Evolutionary conservation across 2,329 filamentous ascomycete species (phyloP).

Genomic region (Calycina herbarum): DNA sequence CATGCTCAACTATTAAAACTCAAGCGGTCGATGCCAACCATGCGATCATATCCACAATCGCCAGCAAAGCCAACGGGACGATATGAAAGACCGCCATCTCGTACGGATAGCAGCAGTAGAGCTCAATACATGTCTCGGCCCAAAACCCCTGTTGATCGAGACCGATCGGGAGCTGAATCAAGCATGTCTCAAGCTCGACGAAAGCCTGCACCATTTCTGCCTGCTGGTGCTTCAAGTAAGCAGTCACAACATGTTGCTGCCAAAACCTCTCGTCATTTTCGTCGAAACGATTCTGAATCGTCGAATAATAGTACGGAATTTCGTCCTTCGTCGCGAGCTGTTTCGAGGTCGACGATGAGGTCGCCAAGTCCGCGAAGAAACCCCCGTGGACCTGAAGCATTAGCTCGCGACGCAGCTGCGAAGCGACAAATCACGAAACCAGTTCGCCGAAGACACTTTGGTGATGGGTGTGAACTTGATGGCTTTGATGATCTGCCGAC

Average conservation of each 20-base stretch:
- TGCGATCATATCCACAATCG: conserved; percentile 50
- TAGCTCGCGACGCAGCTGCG: conserved; percentile 48
- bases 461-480: conserved; percentile 89
- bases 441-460: conserved; percentile 70
- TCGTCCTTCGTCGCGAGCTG: conserved; percentile 56
- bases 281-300: conserved; percentile 81
- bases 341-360: conserved; percentile 58
- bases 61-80: conserved; percentile 52
- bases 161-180: conserved; percentile 49
- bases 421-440: conserved; percentile 77
- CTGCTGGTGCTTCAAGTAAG: conserved; percentile 69
- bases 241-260: conserved; percentile 77
- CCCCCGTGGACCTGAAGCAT: conserved; percentile 44
- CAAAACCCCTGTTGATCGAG: conserved; percentile 68
- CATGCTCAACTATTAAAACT: conserved; percentile 64
- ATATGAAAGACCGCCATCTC: conserved; percentile 60
- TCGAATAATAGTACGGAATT: conserved; percentile 57
- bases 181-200: conserved; percentile 56
- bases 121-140: conserved; percentile 57
- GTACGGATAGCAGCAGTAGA: conserved; percentile 49
- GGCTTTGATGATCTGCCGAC: conserved; percentile 94
- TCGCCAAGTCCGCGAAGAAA: conserved; percentile 55
- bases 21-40: conserved; percentile 64
- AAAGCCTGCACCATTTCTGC: conserved; percentile 72
- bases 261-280: conserved; percentile 69